Conservation (phyloP, 306 rosid species). For the Cucumis melo region DNA sequence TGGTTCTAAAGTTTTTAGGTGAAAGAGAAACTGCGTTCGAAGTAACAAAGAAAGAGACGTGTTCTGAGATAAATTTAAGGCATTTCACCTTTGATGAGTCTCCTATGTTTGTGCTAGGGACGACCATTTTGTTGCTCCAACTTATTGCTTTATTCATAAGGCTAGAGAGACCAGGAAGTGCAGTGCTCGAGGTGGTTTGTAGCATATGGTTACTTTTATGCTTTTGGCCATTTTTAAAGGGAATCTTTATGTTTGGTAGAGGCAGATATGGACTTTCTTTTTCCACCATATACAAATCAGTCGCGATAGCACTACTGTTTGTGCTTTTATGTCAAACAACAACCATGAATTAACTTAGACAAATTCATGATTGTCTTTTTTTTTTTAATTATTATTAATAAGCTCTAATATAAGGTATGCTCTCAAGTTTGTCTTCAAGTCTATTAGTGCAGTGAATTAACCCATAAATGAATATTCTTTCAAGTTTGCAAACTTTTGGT, state of each 20-base stretch:
- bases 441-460: too few relatives aligned
- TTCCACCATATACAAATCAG: constrained; percentile 13
- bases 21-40: constrained; percentile 14
- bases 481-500: too few relatives aligned
- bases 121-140: constrained; percentile 20
- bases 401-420: too few relatives aligned
- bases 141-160: constrained; percentile 10
- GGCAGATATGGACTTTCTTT: constrained; percentile 21
- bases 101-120: constrained; percentile 15
- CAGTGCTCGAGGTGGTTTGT: constrained; percentile 16
- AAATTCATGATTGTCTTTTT: too few relatives aligned
- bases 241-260: constrained; percentile 18
- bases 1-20: constrained; percentile 11
- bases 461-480: too few relatives aligned
- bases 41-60: constrained; percentile 19
- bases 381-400: too few relatives aligned
- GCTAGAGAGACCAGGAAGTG: neutral
- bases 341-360: neutral
- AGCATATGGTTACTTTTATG: constrained; percentile 20
- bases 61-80: neutral
- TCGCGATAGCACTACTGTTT: constrained; percentile 4
- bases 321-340: constrained; percentile 1
- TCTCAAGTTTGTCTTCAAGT: too few relatives aligned
- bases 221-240: constrained; percentile 25
- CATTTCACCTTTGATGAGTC: constrained; percentile 24